Evolutionary conservation across 768 basidiomycete species (phyloP), one percentile per base, ranked within the genome.

Genomic region (Imleria badia): DNA sequence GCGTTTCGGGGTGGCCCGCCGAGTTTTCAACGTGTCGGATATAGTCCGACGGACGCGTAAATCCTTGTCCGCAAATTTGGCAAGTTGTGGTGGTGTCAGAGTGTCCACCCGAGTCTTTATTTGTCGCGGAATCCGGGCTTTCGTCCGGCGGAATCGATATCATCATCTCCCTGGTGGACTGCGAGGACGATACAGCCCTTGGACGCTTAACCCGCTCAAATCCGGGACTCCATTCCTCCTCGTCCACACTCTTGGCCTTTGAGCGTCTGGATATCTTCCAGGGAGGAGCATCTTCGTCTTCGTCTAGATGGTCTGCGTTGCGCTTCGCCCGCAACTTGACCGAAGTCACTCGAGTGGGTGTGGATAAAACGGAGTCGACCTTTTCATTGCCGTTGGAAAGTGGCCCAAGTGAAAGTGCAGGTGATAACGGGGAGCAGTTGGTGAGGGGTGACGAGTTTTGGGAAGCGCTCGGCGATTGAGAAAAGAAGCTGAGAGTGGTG

Each of bases 21-120:
- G 64, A 63, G 15, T 66, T 66, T 42, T 68, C 45, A 0, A 63
- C 19, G 36, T 66, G 66, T 1, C 66, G 66, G 6, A 50, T 4
- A n/a, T 55, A 57, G 22, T 66, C 66, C 6, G 67, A 67, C 15
- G 38, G 12, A 2, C 66, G 59, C 3, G 59, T 66, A 10, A 69
- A 67, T 5, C 20, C 23, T 11, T 52, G 51, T 11, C 59, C 60
- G 10, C 66, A 67, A 5, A 50, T 30, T 0, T 56, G n/a, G 31
- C 66, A 67, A 0, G 15, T 60, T 8, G 51, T 52, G 1, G 39
- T 55, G 33, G 43, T 29, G 2, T 54, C 59, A 17, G 47, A 30
- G 1, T 45, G 29, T 8, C n/a, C 40, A 22, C 30, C 47, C 6
- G 53, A 34, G 5, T 22, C 44, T 30, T 48, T 43, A 26, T 15